Base-by-base conservation (phyloP, 345 rosid species). In the Hibiscus syriacus region DNA sequence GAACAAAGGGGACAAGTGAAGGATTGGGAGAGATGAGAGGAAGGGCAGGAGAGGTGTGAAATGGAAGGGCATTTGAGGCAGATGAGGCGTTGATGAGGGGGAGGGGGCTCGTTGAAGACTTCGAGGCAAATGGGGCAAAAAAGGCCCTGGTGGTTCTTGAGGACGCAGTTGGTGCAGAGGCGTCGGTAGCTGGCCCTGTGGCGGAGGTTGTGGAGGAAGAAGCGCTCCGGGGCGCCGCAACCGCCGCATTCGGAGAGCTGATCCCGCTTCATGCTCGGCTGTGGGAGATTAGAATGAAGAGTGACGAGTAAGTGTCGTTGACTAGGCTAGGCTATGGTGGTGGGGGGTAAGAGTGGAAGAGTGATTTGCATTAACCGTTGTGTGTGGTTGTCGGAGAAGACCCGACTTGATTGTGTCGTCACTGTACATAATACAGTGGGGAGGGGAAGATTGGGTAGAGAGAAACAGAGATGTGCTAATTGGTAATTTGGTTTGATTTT, bases 41-140 rank as follows among this genome's bases (percentile, higher is more conserved):
- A 80, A 58, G 62, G 38, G 80, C 87, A 83, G 39, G 73, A 52
- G 62, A 53, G 59, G 73, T 83, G 90, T 17, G 81, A 22, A 56
- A 73, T 68, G 73, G 87, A 78, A 48, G 84, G 78, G 73, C 90
- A 85, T 27, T 66, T 76, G 57, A 57, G 55, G 75, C 90, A 85
- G 59, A 64, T 67, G 71, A 74, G 69, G 58, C 78, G 77, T 36
- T 69, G 66, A 0, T 63, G 23, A 19, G 79, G 58, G 23, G 72
- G 69, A n/a, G 73, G 74, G 14, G 62, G 3, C 30, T 64, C 49
- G 22, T 22, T 67, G 76, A 66, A 81, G 19, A 67, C 68, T 2
- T 64, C n/a, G 71, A 81, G 77, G 74, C 87, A 85, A 72, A 83
- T 38, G 0, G 85, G 80, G 71, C 90, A 85, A 67, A 85, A 85